Evolutionary conservation across 208 protist species (phyloP).

Genomic region (Porcisia deanei): DNA sequence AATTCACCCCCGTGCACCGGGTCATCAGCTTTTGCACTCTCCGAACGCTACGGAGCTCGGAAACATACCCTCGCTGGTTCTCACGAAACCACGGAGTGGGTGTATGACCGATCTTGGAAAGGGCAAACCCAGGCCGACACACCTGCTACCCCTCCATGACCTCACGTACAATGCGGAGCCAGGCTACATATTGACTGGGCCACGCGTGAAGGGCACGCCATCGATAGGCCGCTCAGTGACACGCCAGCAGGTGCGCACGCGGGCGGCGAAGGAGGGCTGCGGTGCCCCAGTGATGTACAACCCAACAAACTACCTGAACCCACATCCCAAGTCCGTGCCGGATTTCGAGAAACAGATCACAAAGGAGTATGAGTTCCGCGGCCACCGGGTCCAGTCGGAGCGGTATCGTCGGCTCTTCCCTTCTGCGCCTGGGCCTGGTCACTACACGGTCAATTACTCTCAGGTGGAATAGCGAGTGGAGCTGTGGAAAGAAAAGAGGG

Average conservation of each 20-base stretch:
- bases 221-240: slow-evolving; percentile 60
- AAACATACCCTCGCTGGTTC: slow-evolving; percentile 58
- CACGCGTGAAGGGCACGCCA: slow-evolving; percentile 56
- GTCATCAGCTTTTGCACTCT: slow-evolving; percentile 55
- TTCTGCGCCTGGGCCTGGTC: slow-evolving; percentile 66
- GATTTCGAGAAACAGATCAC: slow-evolving; percentile 85
- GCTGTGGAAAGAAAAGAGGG: neutral
- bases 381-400: slow-evolving; percentile 74
- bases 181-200: slow-evolving; percentile 47
- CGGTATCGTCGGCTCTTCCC: slow-evolving; percentile 62
- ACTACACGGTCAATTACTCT: slow-evolving; percentile 62
- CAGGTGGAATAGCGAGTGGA: slow-evolving; percentile 41
- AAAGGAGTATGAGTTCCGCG: slow-evolving; percentile 83
- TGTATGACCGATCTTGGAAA: slow-evolving; percentile 49
- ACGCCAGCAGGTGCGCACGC: slow-evolving; percentile 46
- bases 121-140: slow-evolving; percentile 31
- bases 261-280: slow-evolving; percentile 44
- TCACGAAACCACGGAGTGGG: slow-evolving; percentile 43
- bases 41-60: slow-evolving; percentile 59
- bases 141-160: slow-evolving; percentile 45
- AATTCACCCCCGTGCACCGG: slow-evolving; percentile 66
- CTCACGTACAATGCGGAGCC: slow-evolving; percentile 60
- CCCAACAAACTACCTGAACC: slow-evolving; percentile 45
- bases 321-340: slow-evolving; percentile 57
- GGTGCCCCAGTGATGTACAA: slow-evolving; percentile 58